phyloP scores from a whole-genome alignment of 306 rosid genomes.

The Castanopsis chinensis region DNA sequence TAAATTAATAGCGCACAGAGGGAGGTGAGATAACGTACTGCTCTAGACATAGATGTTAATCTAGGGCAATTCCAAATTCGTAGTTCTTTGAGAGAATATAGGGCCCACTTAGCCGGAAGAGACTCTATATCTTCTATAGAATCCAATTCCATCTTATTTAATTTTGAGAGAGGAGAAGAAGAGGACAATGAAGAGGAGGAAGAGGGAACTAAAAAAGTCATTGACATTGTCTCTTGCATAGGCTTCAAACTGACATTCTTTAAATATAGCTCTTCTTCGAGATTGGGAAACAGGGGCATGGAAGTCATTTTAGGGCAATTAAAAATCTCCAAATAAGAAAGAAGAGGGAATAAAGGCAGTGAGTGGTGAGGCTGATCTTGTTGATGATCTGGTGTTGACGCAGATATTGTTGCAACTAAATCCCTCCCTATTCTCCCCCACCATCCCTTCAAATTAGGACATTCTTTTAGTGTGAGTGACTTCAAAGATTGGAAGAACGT shows the following conservation, averaged over 20 bases:
- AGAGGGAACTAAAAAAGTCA: no score
- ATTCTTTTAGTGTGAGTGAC: background rate
- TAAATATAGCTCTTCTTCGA: background rate
- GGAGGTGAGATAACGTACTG: background rate
- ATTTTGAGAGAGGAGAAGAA: background rate
- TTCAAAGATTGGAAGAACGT: background rate
- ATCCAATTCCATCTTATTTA: background rate
- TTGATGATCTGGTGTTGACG: no score
- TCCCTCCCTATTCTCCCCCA: background rate
- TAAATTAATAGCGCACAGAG: rapidly evolving
- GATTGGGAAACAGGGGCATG: background rate
- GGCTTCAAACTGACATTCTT: background rate
- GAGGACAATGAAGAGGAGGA: background rate
- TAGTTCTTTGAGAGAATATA: background rate
- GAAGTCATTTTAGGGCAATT: conserved; percentile 2
- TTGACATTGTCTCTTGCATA: background rate
- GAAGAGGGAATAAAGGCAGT: background rate
- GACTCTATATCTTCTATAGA: background rate
- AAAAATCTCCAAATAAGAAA: background rate
- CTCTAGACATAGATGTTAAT: no score
- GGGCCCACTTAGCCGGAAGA: background rate
- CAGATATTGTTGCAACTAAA: no score
- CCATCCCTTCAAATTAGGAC: conserved; percentile 23
- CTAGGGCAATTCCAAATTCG: background rate
- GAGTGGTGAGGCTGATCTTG: background rate